These are phyloP conservation scores for Penicillium bialowiezense DNA, from an alignment of 495 filamentous ascomycete genomes.

Conservation along the genomic window DNA sequence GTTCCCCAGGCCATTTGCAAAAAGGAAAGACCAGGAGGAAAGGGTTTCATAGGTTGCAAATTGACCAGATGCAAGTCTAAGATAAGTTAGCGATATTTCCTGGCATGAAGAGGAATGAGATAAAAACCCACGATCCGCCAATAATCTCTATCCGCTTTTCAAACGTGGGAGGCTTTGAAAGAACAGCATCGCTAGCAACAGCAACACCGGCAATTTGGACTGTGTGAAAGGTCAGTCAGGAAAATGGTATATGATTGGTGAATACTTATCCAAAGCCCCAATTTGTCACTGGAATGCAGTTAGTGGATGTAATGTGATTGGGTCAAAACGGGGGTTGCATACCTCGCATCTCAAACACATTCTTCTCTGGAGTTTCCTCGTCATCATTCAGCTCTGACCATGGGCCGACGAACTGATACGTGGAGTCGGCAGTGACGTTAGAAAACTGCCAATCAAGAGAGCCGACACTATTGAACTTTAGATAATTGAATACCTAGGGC, in stretches of 20 bases:
- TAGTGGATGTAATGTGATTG: background rate
- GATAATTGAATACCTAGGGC: background rate
- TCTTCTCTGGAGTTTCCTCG: slow-evolving; percentile 9
- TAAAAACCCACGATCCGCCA: slow-evolving; percentile 52
- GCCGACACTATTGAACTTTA: slow-evolving; percentile 39
- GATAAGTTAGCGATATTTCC: background rate
- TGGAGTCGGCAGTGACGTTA: slow-evolving; percentile 59
- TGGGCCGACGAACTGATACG: slow-evolving; percentile 56
- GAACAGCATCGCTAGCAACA: slow-evolving; percentile 41
- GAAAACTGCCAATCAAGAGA: slow-evolving; percentile 67
- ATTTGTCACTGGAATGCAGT: slow-evolving; percentile 54
- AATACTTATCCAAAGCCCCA: slow-evolving; percentile 58
- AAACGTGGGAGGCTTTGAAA: slow-evolving; percentile 52
- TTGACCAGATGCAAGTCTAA: slow-evolving; percentile 47
- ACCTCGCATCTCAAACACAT: slow-evolving; percentile 40
- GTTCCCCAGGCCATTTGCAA: slow-evolving; percentile 60
- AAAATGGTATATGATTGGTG: background rate
- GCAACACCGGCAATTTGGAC: slow-evolving; percentile 59
- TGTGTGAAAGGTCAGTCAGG: slow-evolving; percentile 17
- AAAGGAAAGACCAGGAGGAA: slow-evolving; percentile 54
- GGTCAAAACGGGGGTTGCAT: background rate
- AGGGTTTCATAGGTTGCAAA: slow-evolving; percentile 65
- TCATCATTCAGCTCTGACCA: slow-evolving; percentile 16
- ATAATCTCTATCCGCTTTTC: slow-evolving; percentile 62
- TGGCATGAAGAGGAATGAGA: too few relatives aligned